phyloP scores from a whole-genome alignment of 345 rosid species.

The Tarenaya hassleriana region DNA sequence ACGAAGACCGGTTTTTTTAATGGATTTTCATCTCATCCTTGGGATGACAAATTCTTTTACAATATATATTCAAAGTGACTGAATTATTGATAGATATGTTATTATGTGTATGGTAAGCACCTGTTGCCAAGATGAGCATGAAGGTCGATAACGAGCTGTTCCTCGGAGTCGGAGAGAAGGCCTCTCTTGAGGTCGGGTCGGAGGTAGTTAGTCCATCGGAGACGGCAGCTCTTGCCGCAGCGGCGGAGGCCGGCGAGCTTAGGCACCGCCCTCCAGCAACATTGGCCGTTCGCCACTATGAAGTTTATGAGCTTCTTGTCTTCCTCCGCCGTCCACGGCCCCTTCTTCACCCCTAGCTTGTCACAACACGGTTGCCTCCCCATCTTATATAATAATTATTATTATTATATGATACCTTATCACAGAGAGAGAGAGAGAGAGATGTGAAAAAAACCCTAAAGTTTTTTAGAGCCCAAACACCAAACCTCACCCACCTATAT shows the following conservation, averaged over 20 bases:
- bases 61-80: no score
- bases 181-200: constrained; percentile 77
- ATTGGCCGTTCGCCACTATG: constrained; percentile 56
- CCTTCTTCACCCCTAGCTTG: constrained; percentile 68
- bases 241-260: constrained; percentile 79
- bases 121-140: constrained; percentile 69
- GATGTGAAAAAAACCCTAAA: neutral
- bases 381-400: constrained; percentile 14
- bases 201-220: constrained; percentile 80
- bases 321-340: constrained; percentile 79
- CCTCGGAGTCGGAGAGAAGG: constrained; percentile 58
- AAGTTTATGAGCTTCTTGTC: constrained; percentile 64
- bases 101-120: constrained; percentile 20
- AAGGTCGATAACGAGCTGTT: constrained; percentile 61
- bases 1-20: neutral
- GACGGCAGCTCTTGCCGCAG: constrained; percentile 79
- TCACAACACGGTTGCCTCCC: constrained; percentile 66
- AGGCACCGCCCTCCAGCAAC: constrained; percentile 75
- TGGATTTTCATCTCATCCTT: no score
- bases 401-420: constrained; percentile 2
- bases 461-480: constrained; percentile 18
- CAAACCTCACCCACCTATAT: constrained; percentile 37
- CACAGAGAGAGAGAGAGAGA: neutral
- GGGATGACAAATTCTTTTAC: no score
- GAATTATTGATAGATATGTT: neutral